These are phyloP conservation scores for Grigorovia humatica DNA, from an alignment of 805 yeast genomes.

Conservation along the genomic window DNA sequence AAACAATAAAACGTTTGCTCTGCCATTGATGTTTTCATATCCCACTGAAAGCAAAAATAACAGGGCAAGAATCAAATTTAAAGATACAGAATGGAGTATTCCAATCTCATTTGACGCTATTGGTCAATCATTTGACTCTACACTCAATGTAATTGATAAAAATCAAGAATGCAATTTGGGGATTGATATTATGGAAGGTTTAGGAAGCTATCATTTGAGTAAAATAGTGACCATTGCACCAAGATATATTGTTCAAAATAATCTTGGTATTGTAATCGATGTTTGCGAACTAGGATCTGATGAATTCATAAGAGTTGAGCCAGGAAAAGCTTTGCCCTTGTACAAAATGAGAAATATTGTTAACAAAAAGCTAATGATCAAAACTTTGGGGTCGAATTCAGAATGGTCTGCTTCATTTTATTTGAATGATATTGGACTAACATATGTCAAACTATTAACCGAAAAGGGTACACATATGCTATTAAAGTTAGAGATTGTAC, in stretches of 20 bases:
- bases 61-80: conserved; percentile 55
- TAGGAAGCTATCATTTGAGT: conserved; percentile 67
- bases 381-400: conserved; percentile 45
- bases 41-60: conserved; percentile 49
- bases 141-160: conserved; percentile 38
- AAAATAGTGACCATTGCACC: conserved; percentile 78
- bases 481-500: conserved; percentile 57
- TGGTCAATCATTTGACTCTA: conserved; percentile 63
- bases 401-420: conserved; percentile 85
- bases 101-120: conserved; percentile 81
- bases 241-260: conserved; percentile 64
- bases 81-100: conserved; percentile 59
- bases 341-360: conserved; percentile 46
- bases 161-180: conserved; percentile 67
- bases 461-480: conserved; percentile 58
- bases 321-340: conserved; percentile 44
- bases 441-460: conserved; percentile 59
- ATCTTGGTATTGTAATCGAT: conserved; percentile 43
- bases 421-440: conserved; percentile 74
- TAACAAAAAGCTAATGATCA: conserved; percentile 50
- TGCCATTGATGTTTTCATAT: conserved; percentile 82
- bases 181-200: conserved; percentile 65
- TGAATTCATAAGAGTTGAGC: conserved; percentile 34
- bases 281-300: conserved; percentile 62
- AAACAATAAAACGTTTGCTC: conserved; percentile 26